Evolutionary conservation across 305 asterid genomes (phyloP), one percentile per base, ranked within the genome.

Genomic region (Fraxinus velutina): DNA sequence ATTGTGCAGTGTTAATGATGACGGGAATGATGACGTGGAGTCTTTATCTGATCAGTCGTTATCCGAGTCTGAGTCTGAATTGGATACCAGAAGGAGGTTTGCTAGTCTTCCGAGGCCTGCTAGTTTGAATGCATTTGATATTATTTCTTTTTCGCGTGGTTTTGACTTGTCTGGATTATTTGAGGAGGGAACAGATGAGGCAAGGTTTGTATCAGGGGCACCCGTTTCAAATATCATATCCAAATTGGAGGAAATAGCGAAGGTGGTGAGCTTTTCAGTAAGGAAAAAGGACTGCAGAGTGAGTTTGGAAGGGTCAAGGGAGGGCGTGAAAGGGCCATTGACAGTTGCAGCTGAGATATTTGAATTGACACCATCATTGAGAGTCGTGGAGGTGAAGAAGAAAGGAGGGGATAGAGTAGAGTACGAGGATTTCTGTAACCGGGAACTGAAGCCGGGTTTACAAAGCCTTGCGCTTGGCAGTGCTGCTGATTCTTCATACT

Each of bases 41-140:
- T 86, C 83, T 4, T 87, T 86, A 7, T 90, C 97, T 60, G 94
- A 92, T 83, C 91, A 83, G 22, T 88, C 92, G 0, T 75, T 86
- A 79, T 92, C 97, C 1, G 97, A 92, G 76, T 90, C 93, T 0
- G 97, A 91, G 24, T 81, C 90, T 0, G 95, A 91, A 80, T 12
- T 60, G 83, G 91, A 90, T 79, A 86, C 83, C 17, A 85, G 89
- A 86, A 87, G 90, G 88, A 92, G 83, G 80, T 9, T 77, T 57
- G 34, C 83, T 13, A 62, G 42, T 79, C 87, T 94, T 76, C 97
- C 93, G n/a, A 89, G 90, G 84, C 97, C 97, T 0, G 92, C 97
- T 79, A 92, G 98, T 88, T 87, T 94, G 88, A 94, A 94, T 83
- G 98, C 98, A 9, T 94, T 94, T 57, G 98, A 94, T 82, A 87